Evolutionary conservation across 306 rosid genomes (phyloP), one percentile per base, ranked within the genome.

Genomic region (Carpinus fangiana): DNA sequence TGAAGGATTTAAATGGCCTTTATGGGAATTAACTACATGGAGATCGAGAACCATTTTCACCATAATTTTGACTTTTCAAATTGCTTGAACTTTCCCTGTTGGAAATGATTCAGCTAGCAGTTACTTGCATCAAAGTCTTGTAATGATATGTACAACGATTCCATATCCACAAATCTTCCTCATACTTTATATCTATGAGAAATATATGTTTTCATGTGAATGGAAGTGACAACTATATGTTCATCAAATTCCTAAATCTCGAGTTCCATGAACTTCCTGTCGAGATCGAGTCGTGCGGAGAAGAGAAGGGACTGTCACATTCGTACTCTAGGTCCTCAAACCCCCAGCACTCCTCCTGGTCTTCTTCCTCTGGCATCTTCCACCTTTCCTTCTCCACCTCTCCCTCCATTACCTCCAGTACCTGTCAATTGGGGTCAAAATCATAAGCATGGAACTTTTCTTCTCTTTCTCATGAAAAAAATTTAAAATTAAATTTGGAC

Each of bases 321-420:
- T 96, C 99, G 82, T 82, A 85, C 77, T 96, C 98, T 34, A 96
- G 59, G 81, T 93, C 97, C 78, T 91, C 98, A 86, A 93, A 93
- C 67, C 93, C 98, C 98, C 97, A 93, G 54, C 90, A 90, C 67
- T 90, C 96, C 28, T 90, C 96, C 78, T 89, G 93, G 54, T 86
- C 86, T 79, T 88, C 96, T 46, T 89, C 94, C 83, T 90, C 98
- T 69, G 93, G 92, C 93, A 93, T 90, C 83, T 82, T 87, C 99
- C 98, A 93, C 38, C 84, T 87, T 83, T 93, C 98, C 34, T 55
- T 53, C 67, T 95, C 93, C 1, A 78, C 75, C 2, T 90, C 89
- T 57, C 77, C 94, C 62, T 91, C 98, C 97, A 93, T 88, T 17
- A 89, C 89, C 79, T 91, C 93, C 74, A 96, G 52, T 74, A 93